Conservation (phyloP, 2,329 filamentous ascomycete genomes). For the Paracorniculantispora psalliotae region DNA sequence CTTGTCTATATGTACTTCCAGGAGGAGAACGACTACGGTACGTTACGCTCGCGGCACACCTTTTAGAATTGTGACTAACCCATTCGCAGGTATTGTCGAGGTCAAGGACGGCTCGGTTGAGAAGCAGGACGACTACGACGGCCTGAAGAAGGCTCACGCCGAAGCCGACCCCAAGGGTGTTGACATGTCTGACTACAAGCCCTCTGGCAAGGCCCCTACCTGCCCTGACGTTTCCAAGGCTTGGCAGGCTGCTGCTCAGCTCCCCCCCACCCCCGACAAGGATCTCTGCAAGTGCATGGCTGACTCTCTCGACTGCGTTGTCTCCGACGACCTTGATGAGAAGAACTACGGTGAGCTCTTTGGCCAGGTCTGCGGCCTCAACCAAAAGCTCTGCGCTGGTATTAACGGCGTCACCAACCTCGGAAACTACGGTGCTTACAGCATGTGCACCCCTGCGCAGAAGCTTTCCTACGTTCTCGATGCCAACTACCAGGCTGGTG, state of each 20-base stretch:
- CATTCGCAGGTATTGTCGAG: constrained; percentile 60
- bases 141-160: constrained; percentile 65
- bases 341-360: constrained; percentile 66
- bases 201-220: constrained; percentile 63
- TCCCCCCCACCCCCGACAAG: constrained; percentile 78
- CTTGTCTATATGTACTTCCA: constrained; percentile 99
- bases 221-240: constrained; percentile 63
- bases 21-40: constrained; percentile 83
- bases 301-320: constrained; percentile 64
- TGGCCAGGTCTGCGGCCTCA: constrained; percentile 61
- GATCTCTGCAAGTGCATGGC: constrained; percentile 84
- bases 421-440: constrained; percentile 70
- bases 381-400: constrained; percentile 55
- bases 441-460: constrained; percentile 66
- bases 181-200: constrained; percentile 61
- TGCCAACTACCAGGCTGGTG: constrained; percentile 49
- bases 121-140: constrained; percentile 69
- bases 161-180: constrained; percentile 63
- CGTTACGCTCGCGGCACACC: constrained; percentile 27
- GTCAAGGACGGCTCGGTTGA: constrained; percentile 45
- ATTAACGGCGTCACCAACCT: constrained; percentile 63
- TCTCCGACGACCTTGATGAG: constrained; percentile 51
- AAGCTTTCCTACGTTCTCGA: constrained; percentile 57
- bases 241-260: constrained; percentile 59
- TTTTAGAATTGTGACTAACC: background rate